Conservation (phyloP, 257 asterid genomes). For the Ophiorrhiza pumila region DNA sequence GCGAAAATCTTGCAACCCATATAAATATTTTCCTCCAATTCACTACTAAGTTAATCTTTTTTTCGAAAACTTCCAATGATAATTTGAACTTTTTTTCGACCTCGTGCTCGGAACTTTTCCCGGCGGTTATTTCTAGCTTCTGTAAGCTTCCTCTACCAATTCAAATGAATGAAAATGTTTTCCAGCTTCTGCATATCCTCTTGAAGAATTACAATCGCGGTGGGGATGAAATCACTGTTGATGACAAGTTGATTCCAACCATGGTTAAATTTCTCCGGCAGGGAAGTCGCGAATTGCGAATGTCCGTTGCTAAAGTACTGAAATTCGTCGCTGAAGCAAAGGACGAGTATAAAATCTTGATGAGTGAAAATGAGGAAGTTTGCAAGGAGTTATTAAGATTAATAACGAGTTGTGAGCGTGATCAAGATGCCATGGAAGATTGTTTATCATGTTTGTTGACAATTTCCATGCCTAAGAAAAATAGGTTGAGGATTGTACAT, state of each 20-base stretch:
- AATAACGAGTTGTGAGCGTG: conserved; percentile 25
- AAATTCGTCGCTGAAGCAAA: conserved; percentile 26
- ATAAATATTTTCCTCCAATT: conserved; percentile 1
- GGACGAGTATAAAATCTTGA: conserved; percentile 19
- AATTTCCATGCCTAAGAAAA: conserved; percentile 31
- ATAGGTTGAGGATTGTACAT: conserved; percentile 41
- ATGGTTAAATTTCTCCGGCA: conserved; percentile 13
- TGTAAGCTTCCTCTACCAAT: conserved; percentile 10
- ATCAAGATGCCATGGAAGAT: conserved; percentile 37
- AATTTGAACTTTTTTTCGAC: conserved; percentile 29
- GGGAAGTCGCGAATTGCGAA: conserved; percentile 28
- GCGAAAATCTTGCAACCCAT: not conserved
- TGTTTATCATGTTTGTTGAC: conserved; percentile 42
- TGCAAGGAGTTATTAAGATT: conserved; percentile 39
- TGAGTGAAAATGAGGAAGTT: conserved; percentile 44
- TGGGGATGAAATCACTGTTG: not conserved
- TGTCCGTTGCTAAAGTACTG: conserved; percentile 34
- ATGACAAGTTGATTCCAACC: conserved; percentile 7
- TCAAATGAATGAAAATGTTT: conserved; percentile 13
- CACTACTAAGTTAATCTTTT: conserved; percentile 33
- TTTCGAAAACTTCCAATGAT: conserved; percentile 43
- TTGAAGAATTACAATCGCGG: conserved; percentile 10
- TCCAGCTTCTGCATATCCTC: conserved; percentile 11
- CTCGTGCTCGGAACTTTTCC: conserved; percentile 24
- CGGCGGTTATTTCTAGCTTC: conserved; percentile 22